These are phyloP conservation scores for Monosporascus sp. DNA, from an alignment of 2,329 filamentous ascomycete species.

Conservation along the genomic window DNA sequence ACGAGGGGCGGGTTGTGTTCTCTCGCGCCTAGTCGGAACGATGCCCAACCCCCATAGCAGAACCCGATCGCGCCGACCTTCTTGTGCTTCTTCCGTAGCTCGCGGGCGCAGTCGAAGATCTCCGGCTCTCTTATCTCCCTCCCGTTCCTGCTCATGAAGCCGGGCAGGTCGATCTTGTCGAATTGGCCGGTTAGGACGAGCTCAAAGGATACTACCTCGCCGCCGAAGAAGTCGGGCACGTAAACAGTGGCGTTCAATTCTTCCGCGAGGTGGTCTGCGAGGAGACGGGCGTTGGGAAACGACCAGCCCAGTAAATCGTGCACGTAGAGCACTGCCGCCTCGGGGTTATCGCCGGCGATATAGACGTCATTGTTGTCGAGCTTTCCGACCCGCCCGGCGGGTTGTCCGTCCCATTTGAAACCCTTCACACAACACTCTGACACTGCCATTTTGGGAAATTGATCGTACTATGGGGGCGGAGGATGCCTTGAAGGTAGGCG, in stretches of 20 bases:
- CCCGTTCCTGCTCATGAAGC: conserved; percentile 29
- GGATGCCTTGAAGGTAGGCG: neutral
- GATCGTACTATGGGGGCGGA: neutral
- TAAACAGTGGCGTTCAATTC: conserved; percentile 42
- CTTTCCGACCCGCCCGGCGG: conserved; percentile 29
- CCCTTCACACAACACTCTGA: conserved; percentile 30
- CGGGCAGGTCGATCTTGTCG: conserved; percentile 31
- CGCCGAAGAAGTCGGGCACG: conserved; percentile 32
- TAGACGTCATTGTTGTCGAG: conserved; percentile 33
- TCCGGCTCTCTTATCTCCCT: conserved; percentile 34
- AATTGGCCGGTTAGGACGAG: conserved; percentile 22
- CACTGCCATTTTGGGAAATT: conserved; percentile 10
- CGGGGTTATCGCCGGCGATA: conserved; percentile 27
- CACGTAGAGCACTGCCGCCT: conserved; percentile 31
- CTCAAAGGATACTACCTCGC: conserved; percentile 26
- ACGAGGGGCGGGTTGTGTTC: conserved; percentile 30
- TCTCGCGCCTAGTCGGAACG: conserved; percentile 34
- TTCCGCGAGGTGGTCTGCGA: conserved; percentile 42
- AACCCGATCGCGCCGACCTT: conserved; percentile 38
- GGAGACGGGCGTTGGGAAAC: conserved; percentile 37
- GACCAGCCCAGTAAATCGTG: conserved; percentile 40
- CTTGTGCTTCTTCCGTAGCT: conserved; percentile 27
- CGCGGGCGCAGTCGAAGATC: conserved; percentile 29
- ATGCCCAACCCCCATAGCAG: conserved; percentile 43
- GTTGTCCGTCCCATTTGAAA: conserved; percentile 37